These are phyloP conservation scores for Bipolaris oryzae DNA, from an alignment of 2,329 filamentous ascomycete genomes.

Conservation along the genomic window DNA sequence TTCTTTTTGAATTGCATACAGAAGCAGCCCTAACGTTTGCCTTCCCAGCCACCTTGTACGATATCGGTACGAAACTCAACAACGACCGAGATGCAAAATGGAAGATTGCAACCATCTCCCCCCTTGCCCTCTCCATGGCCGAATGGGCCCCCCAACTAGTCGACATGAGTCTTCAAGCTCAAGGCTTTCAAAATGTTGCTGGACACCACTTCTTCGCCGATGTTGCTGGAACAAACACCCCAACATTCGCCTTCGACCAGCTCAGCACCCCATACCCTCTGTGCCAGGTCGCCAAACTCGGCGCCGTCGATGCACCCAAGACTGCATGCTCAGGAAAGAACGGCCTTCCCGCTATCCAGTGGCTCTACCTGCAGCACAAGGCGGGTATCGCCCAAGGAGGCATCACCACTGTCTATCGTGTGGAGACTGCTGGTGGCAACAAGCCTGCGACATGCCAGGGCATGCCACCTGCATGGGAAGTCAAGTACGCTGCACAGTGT, in stretches of 20 bases:
- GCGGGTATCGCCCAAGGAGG: slow-evolving; percentile 47
- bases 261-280: slow-evolving; percentile 50
- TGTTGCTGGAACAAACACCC: slow-evolving; percentile 45
- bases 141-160: slow-evolving; percentile 25
- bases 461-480: slow-evolving; percentile 40
- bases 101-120: slow-evolving; percentile 42
- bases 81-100: slow-evolving; percentile 36
- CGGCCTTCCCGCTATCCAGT: slow-evolving; percentile 50
- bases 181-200: slow-evolving; percentile 51
- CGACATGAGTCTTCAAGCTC: slow-evolving; percentile 33
- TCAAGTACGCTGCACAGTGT: slow-evolving; percentile 53
- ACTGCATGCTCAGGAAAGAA: slow-evolving; percentile 48
- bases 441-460: slow-evolving; percentile 49
- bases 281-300: slow-evolving; percentile 55
- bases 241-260: slow-evolving; percentile 64
- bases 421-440: slow-evolving; percentile 57
- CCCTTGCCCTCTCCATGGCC: slow-evolving; percentile 41
- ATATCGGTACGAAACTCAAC: slow-evolving; percentile 43
- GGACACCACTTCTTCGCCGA: slow-evolving; percentile 71
- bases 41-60: slow-evolving; percentile 42
- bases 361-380: slow-evolving; percentile 54
- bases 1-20: background rate
- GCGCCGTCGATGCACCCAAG: slow-evolving; percentile 59
- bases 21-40: slow-evolving; percentile 15
- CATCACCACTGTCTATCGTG: slow-evolving; percentile 54